A percentile compares a stretch with the other conserved stretches of the same genome.
Evolutionary conservation across 345 rosid species (phyloP).

Genomic region (Sisymbrium irio): DNA sequence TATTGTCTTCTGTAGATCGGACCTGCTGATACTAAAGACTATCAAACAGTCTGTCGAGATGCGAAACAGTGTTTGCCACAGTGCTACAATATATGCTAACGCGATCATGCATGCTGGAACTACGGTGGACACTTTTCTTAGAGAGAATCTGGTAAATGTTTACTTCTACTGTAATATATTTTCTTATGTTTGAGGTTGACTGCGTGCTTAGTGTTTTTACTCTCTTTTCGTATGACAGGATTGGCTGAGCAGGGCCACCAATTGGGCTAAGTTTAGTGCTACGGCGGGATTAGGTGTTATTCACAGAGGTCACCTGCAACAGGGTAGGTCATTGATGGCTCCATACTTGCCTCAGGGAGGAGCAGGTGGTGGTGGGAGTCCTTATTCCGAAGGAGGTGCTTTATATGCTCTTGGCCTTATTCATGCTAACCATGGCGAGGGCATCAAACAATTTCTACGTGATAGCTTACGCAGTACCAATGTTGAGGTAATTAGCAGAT

Average conservation of each 20-base stretch:
- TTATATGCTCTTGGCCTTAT: conserved; percentile 96
- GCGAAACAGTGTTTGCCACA: conserved; percentile 98
- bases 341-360: conserved; percentile 99
- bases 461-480: conserved; percentile 84
- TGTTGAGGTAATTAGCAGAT: conserved; percentile 65
- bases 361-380: conserved; percentile 95
- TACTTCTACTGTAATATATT: not conserved
- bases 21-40: conserved; percentile 88
- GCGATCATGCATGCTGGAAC: conserved; percentile 99
- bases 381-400: conserved; percentile 99
- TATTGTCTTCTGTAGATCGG: conserved; percentile 61
- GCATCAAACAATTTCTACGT: conserved; percentile 92
- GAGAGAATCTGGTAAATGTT: conserved; percentile 84
- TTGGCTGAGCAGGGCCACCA: conserved; percentile 99
- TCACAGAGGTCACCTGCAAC: conserved; percentile 95
- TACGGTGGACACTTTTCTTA: conserved; percentile 94
- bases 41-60: conserved; percentile 98
- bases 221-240: conserved; percentile 52
- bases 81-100: conserved; percentile 97
- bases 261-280: conserved; percentile 99
- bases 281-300: conserved; percentile 99
- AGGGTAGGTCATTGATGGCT: conserved; percentile 96
- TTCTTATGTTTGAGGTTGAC: not conserved
- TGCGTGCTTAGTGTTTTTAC: conserved; percentile 17
- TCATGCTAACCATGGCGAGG: conserved; percentile 99